A percentile compares a stretch with the other conserved stretches of the same genome.
phyloP scores from a whole-genome alignment of 768 basidiomycete species.

The Tremella mesenterica region DNA sequence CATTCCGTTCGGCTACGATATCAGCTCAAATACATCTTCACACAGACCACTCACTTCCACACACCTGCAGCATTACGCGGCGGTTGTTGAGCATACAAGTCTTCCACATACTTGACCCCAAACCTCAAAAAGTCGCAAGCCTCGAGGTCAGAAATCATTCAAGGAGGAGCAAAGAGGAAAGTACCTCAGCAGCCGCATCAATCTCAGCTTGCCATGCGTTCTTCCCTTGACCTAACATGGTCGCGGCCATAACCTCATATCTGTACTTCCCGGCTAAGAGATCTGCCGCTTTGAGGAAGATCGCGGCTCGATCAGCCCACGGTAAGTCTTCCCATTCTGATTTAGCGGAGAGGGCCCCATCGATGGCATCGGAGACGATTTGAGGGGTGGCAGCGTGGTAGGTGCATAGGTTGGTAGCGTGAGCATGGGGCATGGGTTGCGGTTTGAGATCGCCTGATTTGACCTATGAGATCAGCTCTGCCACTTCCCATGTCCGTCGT shows the following conservation, averaged over 20 bases:
- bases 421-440: slow-evolving; percentile 79
- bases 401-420: slow-evolving; percentile 66
- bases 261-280: slow-evolving; percentile 91
- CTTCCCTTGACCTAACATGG: slow-evolving; percentile 97
- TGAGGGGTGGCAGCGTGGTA: slow-evolving; percentile 82
- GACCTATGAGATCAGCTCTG: slow-evolving; percentile 54
- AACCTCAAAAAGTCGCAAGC: slow-evolving; percentile 95
- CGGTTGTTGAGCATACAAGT: slow-evolving; percentile 85
- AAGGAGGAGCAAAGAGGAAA: background rate
- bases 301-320: slow-evolving; percentile 93
- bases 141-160: slow-evolving; percentile 29
- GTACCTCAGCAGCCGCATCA: slow-evolving; percentile 92
- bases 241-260: slow-evolving; percentile 88
- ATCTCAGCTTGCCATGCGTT: slow-evolving; percentile 99
- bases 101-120: slow-evolving; percentile 91
- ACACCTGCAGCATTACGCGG: slow-evolving; percentile 70
- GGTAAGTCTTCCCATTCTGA: slow-evolving; percentile 85
- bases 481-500: too few relatives aligned
- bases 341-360: slow-evolving; percentile 78
- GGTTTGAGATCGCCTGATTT: slow-evolving; percentile 68
- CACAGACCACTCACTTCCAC: slow-evolving; percentile 88
- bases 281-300: slow-evolving; percentile 97
- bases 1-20: slow-evolving; percentile 76
- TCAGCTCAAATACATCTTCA: too few relatives aligned
- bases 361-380: slow-evolving; percentile 68